Evolutionary conservation across 176 grass and related monocot genomes (phyloP).

Genomic region (Phragmites australis): DNA sequence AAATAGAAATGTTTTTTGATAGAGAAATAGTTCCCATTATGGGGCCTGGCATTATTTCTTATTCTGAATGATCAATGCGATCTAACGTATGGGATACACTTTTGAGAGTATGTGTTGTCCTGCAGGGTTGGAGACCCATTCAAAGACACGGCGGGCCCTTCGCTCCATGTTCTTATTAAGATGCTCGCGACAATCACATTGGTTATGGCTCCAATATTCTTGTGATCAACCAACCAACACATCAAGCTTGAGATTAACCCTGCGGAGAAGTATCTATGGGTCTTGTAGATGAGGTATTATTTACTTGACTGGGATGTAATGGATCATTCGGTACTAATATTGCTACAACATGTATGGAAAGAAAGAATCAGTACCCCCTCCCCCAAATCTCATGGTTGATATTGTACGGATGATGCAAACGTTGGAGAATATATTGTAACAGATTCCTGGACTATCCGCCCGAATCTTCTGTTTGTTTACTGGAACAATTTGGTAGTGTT

Average conservation of each 20-base stretch:
- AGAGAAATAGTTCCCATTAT: not conserved
- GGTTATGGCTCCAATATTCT: slow-evolving; percentile 96
- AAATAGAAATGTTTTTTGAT: not conserved
- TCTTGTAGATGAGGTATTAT: slow-evolving; percentile 36
- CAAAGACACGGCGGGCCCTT: slow-evolving; percentile 93
- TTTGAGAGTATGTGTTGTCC: not conserved
- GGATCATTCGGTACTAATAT: slow-evolving; percentile 15
- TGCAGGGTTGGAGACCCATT: slow-evolving; percentile 98
- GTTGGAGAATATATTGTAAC: slow-evolving; percentile 21
- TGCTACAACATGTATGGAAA: not conserved
- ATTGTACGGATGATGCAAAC: slow-evolving; percentile 13
- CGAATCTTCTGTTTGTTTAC: not conserved
- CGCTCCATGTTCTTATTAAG: slow-evolving; percentile 95
- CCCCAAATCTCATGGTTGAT: not conserved
- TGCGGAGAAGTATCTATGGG: slow-evolving; percentile 5
- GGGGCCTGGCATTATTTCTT: not conserved
- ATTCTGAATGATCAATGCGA: not conserved
- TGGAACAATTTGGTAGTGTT: not conserved
- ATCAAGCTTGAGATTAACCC: slow-evolving; percentile 33
- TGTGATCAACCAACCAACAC: slow-evolving; percentile 51
- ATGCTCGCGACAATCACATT: slow-evolving; percentile 97
- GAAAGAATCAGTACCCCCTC: slow-evolving; percentile 17
- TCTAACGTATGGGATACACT: not conserved
- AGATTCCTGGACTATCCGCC: not conserved
- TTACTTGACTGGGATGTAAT: slow-evolving; percentile 37